Conservation (phyloP, 352 stramenopile genomes). For the Blastocystis sp. region DNA sequence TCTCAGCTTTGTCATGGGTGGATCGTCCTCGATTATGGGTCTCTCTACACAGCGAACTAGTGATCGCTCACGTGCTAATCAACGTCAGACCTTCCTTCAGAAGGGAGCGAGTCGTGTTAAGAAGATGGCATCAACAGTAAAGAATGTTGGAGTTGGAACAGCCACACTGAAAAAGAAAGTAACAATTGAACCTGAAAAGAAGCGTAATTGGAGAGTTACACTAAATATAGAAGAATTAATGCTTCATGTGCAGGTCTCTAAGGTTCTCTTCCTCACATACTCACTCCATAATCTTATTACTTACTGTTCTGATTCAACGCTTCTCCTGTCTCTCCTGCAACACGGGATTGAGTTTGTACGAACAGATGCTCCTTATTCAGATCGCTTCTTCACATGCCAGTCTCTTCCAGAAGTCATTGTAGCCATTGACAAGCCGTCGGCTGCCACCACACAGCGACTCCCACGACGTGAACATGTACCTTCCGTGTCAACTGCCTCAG, state of each 20-base stretch:
- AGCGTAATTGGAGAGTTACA: neutral
- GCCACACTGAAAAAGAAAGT: neutral
- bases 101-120: conserved; percentile 15
- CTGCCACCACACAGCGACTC: neutral
- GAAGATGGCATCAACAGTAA: conserved; percentile 26
- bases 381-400: neutral
- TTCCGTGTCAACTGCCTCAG: neutral
- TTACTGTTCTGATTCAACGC: neutral
- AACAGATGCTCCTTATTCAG: neutral
- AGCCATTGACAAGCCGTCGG: neutral
- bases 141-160: conserved; percentile 1
- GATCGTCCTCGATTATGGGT: conserved; percentile 7
- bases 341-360: conserved; percentile 1
- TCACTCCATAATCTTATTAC: neutral
- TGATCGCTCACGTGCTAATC: neutral
- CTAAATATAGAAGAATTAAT: neutral
- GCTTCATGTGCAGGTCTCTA: conserved; percentile 7
- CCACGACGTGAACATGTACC: neutral
- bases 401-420: conserved; percentile 13
- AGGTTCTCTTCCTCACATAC: conserved; percentile 1
- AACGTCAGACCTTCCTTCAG: conserved; percentile 16
- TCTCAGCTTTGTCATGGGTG: neutral
- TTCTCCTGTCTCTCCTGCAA: neutral
- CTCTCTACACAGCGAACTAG: neutral
- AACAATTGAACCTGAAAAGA: neutral